Percentiles rank a stretch among this genome's conserved stretches.
Conservation (phyloP, 2,329 filamentous ascomycete species). For the Cadophora luteo-olivacea region DNA sequence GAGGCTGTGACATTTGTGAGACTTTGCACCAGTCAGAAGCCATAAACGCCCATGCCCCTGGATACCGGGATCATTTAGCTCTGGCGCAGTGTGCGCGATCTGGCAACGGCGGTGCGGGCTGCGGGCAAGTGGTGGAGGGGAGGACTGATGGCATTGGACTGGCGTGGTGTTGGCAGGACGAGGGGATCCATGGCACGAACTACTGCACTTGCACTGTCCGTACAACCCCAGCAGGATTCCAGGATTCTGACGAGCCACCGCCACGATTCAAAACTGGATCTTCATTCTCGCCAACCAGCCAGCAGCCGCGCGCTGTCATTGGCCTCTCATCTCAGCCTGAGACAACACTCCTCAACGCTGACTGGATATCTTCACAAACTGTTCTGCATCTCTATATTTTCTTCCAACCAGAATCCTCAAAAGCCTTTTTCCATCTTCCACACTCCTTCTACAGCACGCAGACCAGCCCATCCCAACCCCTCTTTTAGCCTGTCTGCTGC, state of each 20-base stretch:
- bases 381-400: not conserved
- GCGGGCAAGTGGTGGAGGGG: not conserved
- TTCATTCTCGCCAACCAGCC: not conserved
- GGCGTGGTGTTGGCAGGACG: not conserved
- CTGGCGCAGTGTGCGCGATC: constrained; percentile 3
- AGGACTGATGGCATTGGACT: not conserved
- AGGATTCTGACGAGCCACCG: constrained; percentile 2
- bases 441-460: not conserved
- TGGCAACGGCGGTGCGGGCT: constrained; percentile 6
- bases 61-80: not conserved
- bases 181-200: not conserved
- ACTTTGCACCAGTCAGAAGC: constrained; percentile 11
- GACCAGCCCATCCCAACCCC: constrained; percentile 1
- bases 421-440: not conserved
- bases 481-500: constrained; percentile 11
- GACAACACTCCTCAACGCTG: constrained; percentile 6
- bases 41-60: not conserved
- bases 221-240: constrained; percentile 4
- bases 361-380: constrained; percentile 4
- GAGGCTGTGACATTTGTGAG: constrained; percentile 11
- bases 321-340: constrained; percentile 12
- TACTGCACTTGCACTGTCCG: not conserved
- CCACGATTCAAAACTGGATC: not conserved
- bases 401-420: constrained; percentile 4
- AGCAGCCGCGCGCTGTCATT: constrained; percentile 6